A percentile compares a stretch with the other conserved stretches of the same genome.
Evolutionary conservation across 2,329 filamentous ascomycete species (phyloP).

Genomic region (Penicillium sp.): DNA sequence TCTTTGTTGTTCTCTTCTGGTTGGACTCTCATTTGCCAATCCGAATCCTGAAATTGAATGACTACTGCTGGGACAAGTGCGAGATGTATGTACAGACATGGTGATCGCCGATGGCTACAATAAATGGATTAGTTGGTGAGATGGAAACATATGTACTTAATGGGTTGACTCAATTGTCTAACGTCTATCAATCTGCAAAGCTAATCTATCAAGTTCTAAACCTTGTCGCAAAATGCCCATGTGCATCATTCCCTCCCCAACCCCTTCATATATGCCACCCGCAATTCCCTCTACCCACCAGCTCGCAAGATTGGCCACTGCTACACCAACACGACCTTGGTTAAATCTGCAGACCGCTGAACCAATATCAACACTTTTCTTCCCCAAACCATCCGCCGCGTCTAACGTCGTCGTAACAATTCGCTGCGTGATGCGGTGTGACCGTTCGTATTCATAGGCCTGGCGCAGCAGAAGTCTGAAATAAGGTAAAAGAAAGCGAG

Average conservation of each 20-base stretch:
- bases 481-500: constrained; percentile 63
- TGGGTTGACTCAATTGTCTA: too few species aligned
- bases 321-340: constrained; percentile 63
- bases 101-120: too few species aligned
- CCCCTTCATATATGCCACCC: constrained; percentile 66
- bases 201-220: constrained; percentile 18
- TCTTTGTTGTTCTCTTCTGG: too few species aligned
- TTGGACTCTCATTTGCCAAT: too few species aligned
- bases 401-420: constrained; percentile 54
- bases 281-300: constrained; percentile 66
- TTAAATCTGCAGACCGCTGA: constrained; percentile 60
- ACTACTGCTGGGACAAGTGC: too few species aligned
- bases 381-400: constrained; percentile 55
- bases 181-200: constrained; percentile 6
- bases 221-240: constrained; percentile 35
- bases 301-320: constrained; percentile 54
- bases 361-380: constrained; percentile 53
- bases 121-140: too few species aligned
- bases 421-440: constrained; percentile 64
- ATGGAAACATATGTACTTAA: too few species aligned
- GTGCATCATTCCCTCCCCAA: constrained; percentile 53
- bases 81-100: too few species aligned
- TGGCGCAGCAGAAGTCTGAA: constrained; percentile 54
- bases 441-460: constrained; percentile 63
- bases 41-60: too few species aligned